These are phyloP conservation scores for Fusarium denticulatum DNA, from an alignment of 2,329 filamentous ascomycete species.

Conservation along the genomic window DNA sequence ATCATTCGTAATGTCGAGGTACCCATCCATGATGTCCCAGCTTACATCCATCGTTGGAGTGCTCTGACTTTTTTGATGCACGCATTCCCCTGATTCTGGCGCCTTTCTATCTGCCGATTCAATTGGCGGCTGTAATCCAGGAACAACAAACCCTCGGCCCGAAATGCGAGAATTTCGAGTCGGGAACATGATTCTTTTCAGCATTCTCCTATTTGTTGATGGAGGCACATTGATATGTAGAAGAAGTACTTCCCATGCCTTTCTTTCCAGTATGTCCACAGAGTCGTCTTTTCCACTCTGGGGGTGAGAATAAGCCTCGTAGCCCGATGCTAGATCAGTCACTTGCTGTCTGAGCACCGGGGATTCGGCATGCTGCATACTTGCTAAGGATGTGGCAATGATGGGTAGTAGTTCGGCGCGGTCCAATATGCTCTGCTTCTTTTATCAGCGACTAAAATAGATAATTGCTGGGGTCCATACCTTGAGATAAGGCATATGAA, in stretches of 20 bases:
- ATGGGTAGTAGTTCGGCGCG: constrained; percentile 42
- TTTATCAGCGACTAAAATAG: constrained; percentile 5
- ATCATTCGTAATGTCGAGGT: neutral
- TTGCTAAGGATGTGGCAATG: constrained; percentile 46
- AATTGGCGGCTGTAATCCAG: neutral
- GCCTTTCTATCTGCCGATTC: neutral
- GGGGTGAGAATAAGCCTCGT: neutral
- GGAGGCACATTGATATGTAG: constrained; percentile 20
- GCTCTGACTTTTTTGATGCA: neutral
- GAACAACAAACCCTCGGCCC: too few relatives aligned
- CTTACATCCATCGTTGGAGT: constrained; percentile 9
- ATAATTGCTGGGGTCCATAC: constrained; percentile 29
- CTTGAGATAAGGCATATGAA: constrained; percentile 49
- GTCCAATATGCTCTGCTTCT: constrained; percentile 39
- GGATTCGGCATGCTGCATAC: constrained; percentile 50
- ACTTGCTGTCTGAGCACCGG: constrained; percentile 47
- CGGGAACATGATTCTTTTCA: neutral
- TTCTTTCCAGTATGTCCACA: constrained; percentile 28
- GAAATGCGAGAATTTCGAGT: neutral
- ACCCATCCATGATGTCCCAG: constrained; percentile 10
- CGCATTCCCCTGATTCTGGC: neutral
- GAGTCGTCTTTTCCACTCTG: neutral
- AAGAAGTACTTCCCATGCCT: constrained; percentile 42
- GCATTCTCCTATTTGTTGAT: neutral
- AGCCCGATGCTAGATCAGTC: neutral